phyloP scores from a whole-genome alignment of 768 basidiomycete genomes.

The Nidularia sp. region DNA sequence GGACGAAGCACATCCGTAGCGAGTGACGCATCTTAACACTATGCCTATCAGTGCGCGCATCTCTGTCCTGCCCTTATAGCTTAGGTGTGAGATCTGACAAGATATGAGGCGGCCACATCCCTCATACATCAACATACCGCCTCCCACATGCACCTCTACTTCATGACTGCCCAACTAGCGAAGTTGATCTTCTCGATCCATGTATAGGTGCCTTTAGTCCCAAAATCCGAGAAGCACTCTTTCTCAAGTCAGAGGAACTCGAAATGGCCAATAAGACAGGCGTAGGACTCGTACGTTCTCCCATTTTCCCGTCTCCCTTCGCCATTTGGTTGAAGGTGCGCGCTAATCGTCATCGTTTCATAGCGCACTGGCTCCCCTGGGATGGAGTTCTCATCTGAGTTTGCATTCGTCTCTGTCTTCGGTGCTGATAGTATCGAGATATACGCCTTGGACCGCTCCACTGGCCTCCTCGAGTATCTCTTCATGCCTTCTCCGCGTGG shows the following conservation, averaged over 20 bases:
- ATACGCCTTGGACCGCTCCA: slow-evolving; percentile 23
- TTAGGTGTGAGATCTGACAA: slow-evolving; percentile 34
- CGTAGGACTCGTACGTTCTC: slow-evolving; percentile 35
- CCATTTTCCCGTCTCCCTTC: background rate
- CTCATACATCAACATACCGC: slow-evolving; percentile 14
- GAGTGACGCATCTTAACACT: slow-evolving; percentile 34
- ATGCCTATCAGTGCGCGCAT: slow-evolving; percentile 38
- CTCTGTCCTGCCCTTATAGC: background rate
- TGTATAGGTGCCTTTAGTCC: slow-evolving; percentile 28
- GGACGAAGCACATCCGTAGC: slow-evolving; percentile 15
- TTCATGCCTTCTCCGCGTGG: slow-evolving; percentile 35
- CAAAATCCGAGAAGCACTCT: slow-evolving; percentile 42
- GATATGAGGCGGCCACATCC: slow-evolving; percentile 47
- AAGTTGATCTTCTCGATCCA: slow-evolving; percentile 34
- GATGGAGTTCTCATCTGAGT: slow-evolving; percentile 36
- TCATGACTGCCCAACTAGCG: slow-evolving; percentile 46
- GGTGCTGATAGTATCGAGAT: slow-evolving; percentile 45
- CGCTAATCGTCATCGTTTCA: background rate
- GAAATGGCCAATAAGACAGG: slow-evolving; percentile 44
- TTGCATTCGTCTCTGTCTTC: slow-evolving; percentile 46
- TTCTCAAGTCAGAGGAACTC: slow-evolving; percentile 39
- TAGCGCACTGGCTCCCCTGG: slow-evolving; percentile 50
- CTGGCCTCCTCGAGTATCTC: slow-evolving; percentile 31
- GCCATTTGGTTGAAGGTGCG: background rate
- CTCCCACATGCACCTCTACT: slow-evolving; percentile 44